Percentiles rank a stretch among this genome's conserved stretches.
Conservation (phyloP, 495 filamentous ascomycete species). For the Hypoxylon crocopeplum region DNA sequence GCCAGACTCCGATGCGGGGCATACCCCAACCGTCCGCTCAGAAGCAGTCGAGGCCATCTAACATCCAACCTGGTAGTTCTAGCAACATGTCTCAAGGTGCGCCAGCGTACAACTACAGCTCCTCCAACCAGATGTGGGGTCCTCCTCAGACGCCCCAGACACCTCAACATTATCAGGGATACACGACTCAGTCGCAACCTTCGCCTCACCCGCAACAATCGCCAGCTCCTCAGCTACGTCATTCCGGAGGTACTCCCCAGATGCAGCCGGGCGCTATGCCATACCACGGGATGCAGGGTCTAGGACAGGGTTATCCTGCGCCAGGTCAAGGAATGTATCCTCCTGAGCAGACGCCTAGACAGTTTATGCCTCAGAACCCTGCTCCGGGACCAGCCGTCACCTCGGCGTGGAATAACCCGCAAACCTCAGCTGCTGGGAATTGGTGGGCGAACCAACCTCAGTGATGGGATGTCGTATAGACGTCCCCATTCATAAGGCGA, state of each 20-base stretch:
- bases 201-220: slow-evolving; percentile 65
- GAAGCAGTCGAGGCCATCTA: slow-evolving; percentile 54
- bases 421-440: slow-evolving; percentile 41
- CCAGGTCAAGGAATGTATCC: slow-evolving; percentile 63
- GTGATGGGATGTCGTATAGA: slow-evolving; percentile 19
- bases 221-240: slow-evolving; percentile 66
- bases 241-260: slow-evolving; percentile 64
- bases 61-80: slow-evolving; percentile 48
- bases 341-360: slow-evolving; percentile 63
- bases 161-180: slow-evolving; percentile 54
- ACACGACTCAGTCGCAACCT: slow-evolving; percentile 61
- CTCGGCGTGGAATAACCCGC: slow-evolving; percentile 53
- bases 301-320: slow-evolving; percentile 60
- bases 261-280: slow-evolving; percentile 64
- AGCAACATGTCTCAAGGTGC: slow-evolving; percentile 46
- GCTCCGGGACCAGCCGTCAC: slow-evolving; percentile 48
- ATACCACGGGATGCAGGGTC: slow-evolving; percentile 65
- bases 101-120: slow-evolving; percentile 58
- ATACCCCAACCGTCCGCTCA: slow-evolving; percentile 58
- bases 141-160: slow-evolving; percentile 54
- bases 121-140: slow-evolving; percentile 58
- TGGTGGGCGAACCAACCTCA: slow-evolving; percentile 59
- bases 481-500: not conserved
- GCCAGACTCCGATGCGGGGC: slow-evolving; percentile 59
- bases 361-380: slow-evolving; percentile 63